Base-by-base conservation (phyloP, 2,329 filamentous ascomycete genomes). In the Fusarium brevicatenulatum region DNA sequence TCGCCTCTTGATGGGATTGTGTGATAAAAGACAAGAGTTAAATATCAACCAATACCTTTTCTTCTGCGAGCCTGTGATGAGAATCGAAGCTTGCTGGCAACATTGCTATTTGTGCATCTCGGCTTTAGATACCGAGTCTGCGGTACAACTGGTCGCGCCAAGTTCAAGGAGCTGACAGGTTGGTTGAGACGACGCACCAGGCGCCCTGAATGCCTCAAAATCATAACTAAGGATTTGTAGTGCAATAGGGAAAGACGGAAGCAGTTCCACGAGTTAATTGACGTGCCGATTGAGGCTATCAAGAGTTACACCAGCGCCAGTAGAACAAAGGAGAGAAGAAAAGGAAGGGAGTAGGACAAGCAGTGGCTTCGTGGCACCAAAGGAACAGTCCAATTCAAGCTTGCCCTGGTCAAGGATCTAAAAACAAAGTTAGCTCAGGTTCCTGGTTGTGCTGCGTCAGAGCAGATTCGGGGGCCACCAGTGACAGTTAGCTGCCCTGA, bases 41-140 rank as follows among this genome's bases (percentile, higher is more conserved):
- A 30, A 30, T 19, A 37, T 25, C 72, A 79, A 60, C 74, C 71
- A 80, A 59, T 77, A 81, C 80, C 80, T 61, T 65, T 73, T 62
- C 72, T 73, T 44, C 61, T 76, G 25, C 66, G 39, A 53, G 71
- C 58, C 56, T 79, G 76, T n/a, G 79, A 78, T 40, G 80, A 80
- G 71, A 81, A 81, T 37, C 59, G 75, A 56, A 76, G 75, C 62
- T 68, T 74, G 66, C 57, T 64, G 34, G 44, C 44, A 36, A 44
- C 53, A 43, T 54, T 57, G 30, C 37, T 61, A 54, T 52, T 65
- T 47, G 56, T 52, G 23, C 50, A 55, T 36, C 43, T 70, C 68
- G 76, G 75, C 63, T 70, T 68, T 75, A 70, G 71, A 74, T 43
- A 63, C 25, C 64, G 54, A 55, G 61, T 54, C 54, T 66, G 71